Evolutionary conservation across 2,329 filamentous ascomycete genomes (phyloP).

Genomic region (Neofusicoccum laricinum): DNA sequence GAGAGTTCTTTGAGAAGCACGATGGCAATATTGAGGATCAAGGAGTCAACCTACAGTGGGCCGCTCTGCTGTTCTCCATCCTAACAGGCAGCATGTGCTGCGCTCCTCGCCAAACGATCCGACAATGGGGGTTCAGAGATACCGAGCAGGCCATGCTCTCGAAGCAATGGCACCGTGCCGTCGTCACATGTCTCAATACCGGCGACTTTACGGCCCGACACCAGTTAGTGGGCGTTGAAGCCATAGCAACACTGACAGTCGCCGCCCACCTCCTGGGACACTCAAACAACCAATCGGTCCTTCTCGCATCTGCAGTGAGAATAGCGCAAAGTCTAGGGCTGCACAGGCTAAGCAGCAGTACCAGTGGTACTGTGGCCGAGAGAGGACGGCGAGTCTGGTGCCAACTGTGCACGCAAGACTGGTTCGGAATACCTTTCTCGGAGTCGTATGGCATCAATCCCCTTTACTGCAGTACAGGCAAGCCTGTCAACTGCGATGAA

Average conservation of each 20-base stretch:
- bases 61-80: slow-evolving; percentile 45
- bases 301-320: slow-evolving; percentile 44
- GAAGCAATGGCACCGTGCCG: slow-evolving; percentile 46
- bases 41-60: slow-evolving; percentile 45
- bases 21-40: slow-evolving; percentile 32
- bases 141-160: slow-evolving; percentile 42
- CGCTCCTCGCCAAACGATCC: slow-evolving; percentile 33
- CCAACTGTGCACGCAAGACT: slow-evolving; percentile 42
- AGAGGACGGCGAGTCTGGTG: slow-evolving; percentile 41
- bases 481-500: slow-evolving; percentile 38
- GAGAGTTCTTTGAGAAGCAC: slow-evolving; percentile 36
- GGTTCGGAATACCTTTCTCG: slow-evolving; percentile 42
- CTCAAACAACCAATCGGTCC: slow-evolving; percentile 47
- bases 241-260: slow-evolving; percentile 48
- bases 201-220: slow-evolving; percentile 45
- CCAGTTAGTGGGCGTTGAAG: slow-evolving; percentile 39
- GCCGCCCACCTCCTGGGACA: slow-evolving; percentile 50
- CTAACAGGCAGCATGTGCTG: slow-evolving; percentile 44
- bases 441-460: slow-evolving; percentile 38
- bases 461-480: slow-evolving; percentile 33
- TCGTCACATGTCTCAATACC: slow-evolving; percentile 44
- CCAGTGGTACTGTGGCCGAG: slow-evolving; percentile 26
- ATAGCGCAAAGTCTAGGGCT: slow-evolving; percentile 50
- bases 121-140: slow-evolving; percentile 44
- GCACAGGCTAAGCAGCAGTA: slow-evolving; percentile 36